Percentiles rank a stretch among this genome's conserved stretches.
phyloP scores from a whole-genome alignment of 768 basidiomycete genomes.

The Kwoniella europaea region DNA sequence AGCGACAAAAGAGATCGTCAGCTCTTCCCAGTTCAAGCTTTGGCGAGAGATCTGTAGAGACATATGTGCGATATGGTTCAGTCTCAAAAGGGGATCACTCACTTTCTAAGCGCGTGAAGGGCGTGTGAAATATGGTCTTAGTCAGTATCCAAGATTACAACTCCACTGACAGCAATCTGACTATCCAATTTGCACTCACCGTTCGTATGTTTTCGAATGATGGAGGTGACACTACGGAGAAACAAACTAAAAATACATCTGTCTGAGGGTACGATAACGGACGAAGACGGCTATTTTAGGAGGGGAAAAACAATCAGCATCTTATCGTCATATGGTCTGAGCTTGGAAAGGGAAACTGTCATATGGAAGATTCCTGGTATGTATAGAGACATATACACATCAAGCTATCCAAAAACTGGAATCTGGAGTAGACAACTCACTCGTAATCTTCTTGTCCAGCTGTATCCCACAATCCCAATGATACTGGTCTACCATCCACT shows the following conservation, averaged over 20 bases:
- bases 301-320: too few relatives aligned
- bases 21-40: too few relatives aligned
- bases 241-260: slow-evolving; percentile 98
- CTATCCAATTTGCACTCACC: slow-evolving; percentile 61
- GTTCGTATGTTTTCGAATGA: slow-evolving; percentile 98
- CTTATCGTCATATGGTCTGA: too few relatives aligned
- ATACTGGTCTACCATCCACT: slow-evolving; percentile 85
- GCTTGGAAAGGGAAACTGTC: neutral
- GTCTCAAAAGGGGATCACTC: neutral
- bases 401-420: too few relatives aligned
- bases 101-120: slow-evolving; percentile 15
- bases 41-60: too few relatives aligned
- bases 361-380: neutral
- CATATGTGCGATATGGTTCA: too few relatives aligned
- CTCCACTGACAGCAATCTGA: too few relatives aligned
- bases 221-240: slow-evolving; percentile 95
- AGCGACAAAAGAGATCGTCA: neutral
- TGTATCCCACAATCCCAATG: slow-evolving; percentile 98
- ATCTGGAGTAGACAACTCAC: slow-evolving; percentile 61
- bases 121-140: neutral
- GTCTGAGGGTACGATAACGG: slow-evolving; percentile 99
- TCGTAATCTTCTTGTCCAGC: slow-evolving; percentile 98
- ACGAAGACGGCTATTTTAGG: slow-evolving; percentile 69
- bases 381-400: neutral
- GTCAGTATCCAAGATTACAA: too few relatives aligned